These are phyloP conservation scores for Mycena rosella DNA, from an alignment of 768 basidiomycete genomes.

Conservation along the genomic window DNA sequence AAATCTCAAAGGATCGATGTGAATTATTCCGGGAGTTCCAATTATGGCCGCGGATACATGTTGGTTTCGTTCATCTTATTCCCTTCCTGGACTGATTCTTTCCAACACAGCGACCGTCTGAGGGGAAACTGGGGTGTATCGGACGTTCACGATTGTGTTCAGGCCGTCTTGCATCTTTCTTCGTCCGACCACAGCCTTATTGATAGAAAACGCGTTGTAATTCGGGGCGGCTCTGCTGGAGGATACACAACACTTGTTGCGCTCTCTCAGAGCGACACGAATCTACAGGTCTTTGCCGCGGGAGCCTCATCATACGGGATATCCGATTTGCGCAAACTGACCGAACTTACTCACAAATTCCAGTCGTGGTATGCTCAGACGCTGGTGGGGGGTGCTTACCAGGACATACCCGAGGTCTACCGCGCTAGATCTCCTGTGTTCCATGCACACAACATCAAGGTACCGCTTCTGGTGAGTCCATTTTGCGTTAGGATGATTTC, in stretches of 20 bases:
- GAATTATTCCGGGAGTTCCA: slow-evolving; percentile 70
- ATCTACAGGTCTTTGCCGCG: slow-evolving; percentile 57
- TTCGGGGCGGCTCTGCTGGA: slow-evolving; percentile 70
- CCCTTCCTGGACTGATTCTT: neutral
- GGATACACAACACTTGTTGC: slow-evolving; percentile 66
- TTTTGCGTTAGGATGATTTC: neutral
- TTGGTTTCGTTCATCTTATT: neutral
- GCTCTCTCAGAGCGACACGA: slow-evolving; percentile 42
- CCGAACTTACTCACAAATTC: slow-evolving; percentile 70
- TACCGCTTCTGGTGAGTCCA: slow-evolving; percentile 61
- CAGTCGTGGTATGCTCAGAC: slow-evolving; percentile 60
- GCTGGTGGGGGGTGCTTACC: slow-evolving; percentile 64
- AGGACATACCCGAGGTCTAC: slow-evolving; percentile 64
- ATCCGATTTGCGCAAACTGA: slow-evolving; percentile 62
- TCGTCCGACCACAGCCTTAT: slow-evolving; percentile 53
- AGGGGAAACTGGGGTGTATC: slow-evolving; percentile 69
- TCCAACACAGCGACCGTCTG: slow-evolving; percentile 51
- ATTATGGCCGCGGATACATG: slow-evolving; percentile 68
- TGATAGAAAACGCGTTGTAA: slow-evolving; percentile 63
- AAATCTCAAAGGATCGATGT: slow-evolving; percentile 69
- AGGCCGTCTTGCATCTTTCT: slow-evolving; percentile 56
- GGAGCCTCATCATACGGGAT: slow-evolving; percentile 66
- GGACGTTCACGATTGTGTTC: slow-evolving; percentile 66
- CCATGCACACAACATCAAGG: slow-evolving; percentile 63
- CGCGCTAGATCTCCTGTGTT: slow-evolving; percentile 65